phyloP scores from a whole-genome alignment of 768 basidiomycete species.

The Pleurotus tuber-regium region DNA sequence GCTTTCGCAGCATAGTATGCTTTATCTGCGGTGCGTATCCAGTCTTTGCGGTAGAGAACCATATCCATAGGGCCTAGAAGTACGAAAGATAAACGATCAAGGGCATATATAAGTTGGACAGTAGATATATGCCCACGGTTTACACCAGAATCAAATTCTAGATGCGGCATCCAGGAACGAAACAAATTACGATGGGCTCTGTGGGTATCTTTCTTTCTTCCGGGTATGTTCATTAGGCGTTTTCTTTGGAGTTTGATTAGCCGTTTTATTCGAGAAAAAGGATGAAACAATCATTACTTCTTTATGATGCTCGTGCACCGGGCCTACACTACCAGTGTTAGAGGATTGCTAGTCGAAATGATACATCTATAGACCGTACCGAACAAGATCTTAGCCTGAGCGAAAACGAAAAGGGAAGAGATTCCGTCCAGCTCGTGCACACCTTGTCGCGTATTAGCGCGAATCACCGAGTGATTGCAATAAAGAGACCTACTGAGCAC shows the following conservation, averaged over 20 bases:
- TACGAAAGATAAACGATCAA: too few relatives aligned
- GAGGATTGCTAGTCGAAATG: too few relatives aligned
- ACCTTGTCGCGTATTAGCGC: background rate
- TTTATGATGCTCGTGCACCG: background rate
- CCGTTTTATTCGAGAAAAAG: background rate
- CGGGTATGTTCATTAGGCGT: background rate
- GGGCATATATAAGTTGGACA: too few relatives aligned
- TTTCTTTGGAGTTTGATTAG: background rate
- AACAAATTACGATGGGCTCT: background rate
- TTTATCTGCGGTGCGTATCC: background rate
- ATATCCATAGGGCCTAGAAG: background rate
- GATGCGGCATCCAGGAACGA: background rate
- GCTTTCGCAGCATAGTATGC: background rate
- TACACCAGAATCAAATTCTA: background rate
- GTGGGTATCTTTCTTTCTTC: background rate
- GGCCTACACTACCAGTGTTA: too few relatives aligned
- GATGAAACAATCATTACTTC: background rate
- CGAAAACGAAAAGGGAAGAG: constrained; percentile 1
- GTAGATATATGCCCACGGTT: background rate
- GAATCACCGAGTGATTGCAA: background rate
- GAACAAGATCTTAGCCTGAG: constrained; percentile 2
- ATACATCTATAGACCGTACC: constrained; percentile 4
- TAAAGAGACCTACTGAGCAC: background rate
- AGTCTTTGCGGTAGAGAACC: background rate
- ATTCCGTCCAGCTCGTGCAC: background rate